Evolutionary conservation across 768 basidiomycete species (phyloP).

Genomic region (Tricholoma furcatifolium): DNA sequence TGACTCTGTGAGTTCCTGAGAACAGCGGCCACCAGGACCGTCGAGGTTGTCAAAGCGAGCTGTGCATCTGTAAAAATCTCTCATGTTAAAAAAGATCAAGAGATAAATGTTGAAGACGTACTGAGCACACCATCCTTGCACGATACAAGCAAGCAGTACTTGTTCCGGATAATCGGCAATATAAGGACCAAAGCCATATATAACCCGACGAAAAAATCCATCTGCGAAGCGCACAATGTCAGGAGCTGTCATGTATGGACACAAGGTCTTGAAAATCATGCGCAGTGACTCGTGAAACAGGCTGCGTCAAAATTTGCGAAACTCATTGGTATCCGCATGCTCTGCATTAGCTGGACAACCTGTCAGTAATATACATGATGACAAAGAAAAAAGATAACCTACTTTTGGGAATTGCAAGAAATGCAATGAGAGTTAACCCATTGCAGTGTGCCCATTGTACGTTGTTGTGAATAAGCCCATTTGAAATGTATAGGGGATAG

Average conservation of each 20-base stretch:
- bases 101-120: slow-evolving; percentile 14
- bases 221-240: too few species aligned
- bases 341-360: background rate
- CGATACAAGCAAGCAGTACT: too few species aligned
- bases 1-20: slow-evolving; percentile 14
- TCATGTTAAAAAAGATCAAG: background rate
- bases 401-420: slow-evolving; percentile 13
- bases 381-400: background rate
- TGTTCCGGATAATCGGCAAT: slow-evolving; percentile 30
- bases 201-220: too few species aligned
- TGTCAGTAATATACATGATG: background rate
- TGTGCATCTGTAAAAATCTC: slow-evolving; percentile 12
- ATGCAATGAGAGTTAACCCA: too few species aligned
- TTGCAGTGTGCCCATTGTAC: slow-evolving; percentile 26
- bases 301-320: slow-evolving; percentile 17
- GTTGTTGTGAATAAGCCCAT: slow-evolving; percentile 31
- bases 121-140: too few species aligned
- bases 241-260: too few species aligned
- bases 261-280: too few species aligned
- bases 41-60: slow-evolving; percentile 1
- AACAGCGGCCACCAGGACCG: slow-evolving; percentile 4
- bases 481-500: too few species aligned
- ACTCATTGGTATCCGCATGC: slow-evolving; percentile 9
- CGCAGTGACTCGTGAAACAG: slow-evolving; percentile 24
- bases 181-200: slow-evolving; percentile 29